Evolutionary conservation across 1,284 basidiomycete species (phyloP), one percentile per base, ranked within the genome.

Genomic region (Mycena citricolor): DNA sequence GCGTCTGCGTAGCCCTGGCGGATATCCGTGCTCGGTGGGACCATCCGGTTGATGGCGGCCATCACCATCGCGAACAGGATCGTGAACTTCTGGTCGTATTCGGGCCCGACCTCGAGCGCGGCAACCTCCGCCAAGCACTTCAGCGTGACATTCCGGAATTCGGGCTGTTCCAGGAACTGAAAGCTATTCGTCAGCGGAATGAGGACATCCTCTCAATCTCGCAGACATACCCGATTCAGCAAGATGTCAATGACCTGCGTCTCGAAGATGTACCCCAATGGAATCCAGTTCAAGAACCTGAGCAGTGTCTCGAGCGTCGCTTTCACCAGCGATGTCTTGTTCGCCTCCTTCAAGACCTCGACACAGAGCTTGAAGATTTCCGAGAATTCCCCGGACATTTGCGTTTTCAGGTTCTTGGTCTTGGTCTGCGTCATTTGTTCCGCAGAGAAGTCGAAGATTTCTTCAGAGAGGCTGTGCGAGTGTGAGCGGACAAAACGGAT

Each of bases 401-500:
- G 90, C 61, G 95, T 94, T 75, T 99, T 99, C 52, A 99, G 73
- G 55, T 90, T 88, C 70, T 97, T 97, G 49, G 93, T 95, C 74
- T 97, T 99, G 13, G 86, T 87, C 66, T 97, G 94, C 1, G 95
- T 98, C 94, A 99, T 93, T 68, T 97, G 92, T 62, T 99, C 97
- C 3, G 94, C 93, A 5, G 94, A 97, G 67, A 90, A 99, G 68
- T 99, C 97, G 62, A 99, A 99, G 52, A 99, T 93, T 66, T 99
- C 97, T 63, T 99, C 97, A 0, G 93, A 97, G 11, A 99, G 76
- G 16, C 49, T 51, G 21, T 4, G 25, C 4, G 5, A 8, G 11
- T 16, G 28, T 41, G 8, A 43, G 29, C n/a, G 21, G 17, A 8
- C 4, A 12, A 33, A 33, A 22, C 4, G 2, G 19, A 14, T 3